Evolutionary conservation across 1,139 yeast species (phyloP), one percentile per base, ranked within the genome.

Genomic region (Williopsis jadinii): DNA sequence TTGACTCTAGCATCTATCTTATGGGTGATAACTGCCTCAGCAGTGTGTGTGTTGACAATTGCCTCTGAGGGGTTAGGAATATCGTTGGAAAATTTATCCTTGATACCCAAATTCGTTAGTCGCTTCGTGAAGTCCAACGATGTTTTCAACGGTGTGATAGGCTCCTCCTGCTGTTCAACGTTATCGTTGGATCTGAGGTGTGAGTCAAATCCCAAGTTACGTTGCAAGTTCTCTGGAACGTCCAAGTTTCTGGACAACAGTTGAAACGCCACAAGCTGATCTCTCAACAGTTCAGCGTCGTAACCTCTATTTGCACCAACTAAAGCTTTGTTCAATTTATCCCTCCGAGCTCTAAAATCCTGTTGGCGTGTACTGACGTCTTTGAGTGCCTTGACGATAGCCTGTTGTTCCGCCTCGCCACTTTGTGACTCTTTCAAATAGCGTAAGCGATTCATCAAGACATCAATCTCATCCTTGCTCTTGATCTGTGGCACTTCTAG

Each of bases 191-290:
- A 42, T 5, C 28, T 34, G 24, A 19, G 24, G 6, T 19, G 24
- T n/a, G 31, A 31, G 9, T 33, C 27, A 26, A 51, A 46, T 8
- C 41, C 43, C 11, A 48, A 36, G 13, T 38, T 43, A 2, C 43
- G 30, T 28, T 47, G 50, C 13, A 49, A 24, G 11, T 35, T n/a
- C 11, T 68, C 67, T 9, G 97, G 95, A 38, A 94, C 61, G 55
- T 85, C 94, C 50, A 86, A 56, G 58, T 88, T 95, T 50, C 77
- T 82, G 2, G 95, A 75, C 40, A 92, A 66, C 30, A 88, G 60
- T 58, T 88, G 88, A 50, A 86, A 75, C 0, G 94, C 86, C 28
- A 79, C 67, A 27, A 92, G 63, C 61, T 90, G 97, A 40, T 77
- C 72, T 42, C 74, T 70, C 44, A 90, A 66, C 39, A 81, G 60